phyloP scores from a whole-genome alignment of 2,329 filamentous ascomycete genomes.

The Venturiaceae sp. region DNA sequence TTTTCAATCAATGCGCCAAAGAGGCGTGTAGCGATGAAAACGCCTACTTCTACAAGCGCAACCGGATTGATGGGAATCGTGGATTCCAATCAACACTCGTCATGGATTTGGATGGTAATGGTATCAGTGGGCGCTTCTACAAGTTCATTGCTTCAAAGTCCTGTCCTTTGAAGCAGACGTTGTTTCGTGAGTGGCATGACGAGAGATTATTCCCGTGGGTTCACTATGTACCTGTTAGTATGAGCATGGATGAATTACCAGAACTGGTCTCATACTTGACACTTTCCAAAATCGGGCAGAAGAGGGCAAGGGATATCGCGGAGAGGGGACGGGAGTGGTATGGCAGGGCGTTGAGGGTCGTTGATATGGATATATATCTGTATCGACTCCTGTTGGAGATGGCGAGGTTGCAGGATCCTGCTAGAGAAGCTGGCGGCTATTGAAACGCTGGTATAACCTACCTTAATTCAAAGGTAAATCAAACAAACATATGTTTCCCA shows the following conservation, averaged over 20 bases:
- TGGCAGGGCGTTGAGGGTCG: slow-evolving; percentile 54
- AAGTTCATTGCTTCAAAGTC: slow-evolving; percentile 58
- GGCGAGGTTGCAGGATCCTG: slow-evolving; percentile 27
- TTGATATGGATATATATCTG: slow-evolving; percentile 67
- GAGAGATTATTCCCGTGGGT: slow-evolving; percentile 59
- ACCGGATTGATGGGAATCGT: too few relatives aligned
- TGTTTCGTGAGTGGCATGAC: slow-evolving; percentile 77
- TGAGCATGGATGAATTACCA: slow-evolving; percentile 58
- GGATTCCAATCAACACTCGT: too few relatives aligned
- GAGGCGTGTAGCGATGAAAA: too few relatives aligned
- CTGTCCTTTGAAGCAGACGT: slow-evolving; percentile 65
- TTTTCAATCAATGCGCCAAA: too few relatives aligned
- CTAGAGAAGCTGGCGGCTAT: too few relatives aligned
- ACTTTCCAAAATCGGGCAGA: slow-evolving; percentile 34
- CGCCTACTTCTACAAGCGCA: too few relatives aligned
- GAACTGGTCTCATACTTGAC: slow-evolving; percentile 53
- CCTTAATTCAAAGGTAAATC: too few relatives aligned
- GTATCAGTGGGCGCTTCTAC: too few relatives aligned
- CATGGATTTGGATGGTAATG: too few relatives aligned
- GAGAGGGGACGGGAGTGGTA: slow-evolving; percentile 58
- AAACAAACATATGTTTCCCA: too few relatives aligned
- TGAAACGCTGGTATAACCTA: too few relatives aligned
- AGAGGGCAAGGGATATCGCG: slow-evolving; percentile 53
- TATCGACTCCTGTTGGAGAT: slow-evolving; percentile 44
- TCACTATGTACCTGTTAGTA: slow-evolving; percentile 58